A percentile compares a stretch with the other conserved stretches of the same genome.
Conservation (phyloP, 2,329 filamentous ascomycete species). For the Mycosphaerelloides madeirae region DNA sequence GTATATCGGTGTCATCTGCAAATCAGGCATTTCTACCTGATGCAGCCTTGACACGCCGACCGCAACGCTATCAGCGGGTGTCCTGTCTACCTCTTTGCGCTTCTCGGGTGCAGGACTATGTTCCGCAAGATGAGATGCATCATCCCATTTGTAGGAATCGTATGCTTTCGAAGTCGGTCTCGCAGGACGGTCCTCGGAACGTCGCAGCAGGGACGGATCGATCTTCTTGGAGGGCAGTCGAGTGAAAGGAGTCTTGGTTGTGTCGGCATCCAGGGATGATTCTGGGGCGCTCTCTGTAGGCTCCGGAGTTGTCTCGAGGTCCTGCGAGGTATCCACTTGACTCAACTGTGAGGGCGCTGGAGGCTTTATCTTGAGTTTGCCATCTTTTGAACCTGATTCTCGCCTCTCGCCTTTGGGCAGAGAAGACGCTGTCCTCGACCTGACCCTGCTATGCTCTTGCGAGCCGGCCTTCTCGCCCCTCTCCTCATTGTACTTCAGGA, state of each 20-base stretch:
- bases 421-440: slow-evolving; percentile 15
- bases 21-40: slow-evolving; percentile 72
- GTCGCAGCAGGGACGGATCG: slow-evolving; percentile 16
- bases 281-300: slow-evolving; percentile 11
- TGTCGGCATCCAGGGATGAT: slow-evolving; percentile 20
- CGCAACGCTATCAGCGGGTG: slow-evolving; percentile 58
- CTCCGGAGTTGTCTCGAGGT: slow-evolving; percentile 10
- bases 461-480: slow-evolving; percentile 27
- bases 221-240: slow-evolving; percentile 44
- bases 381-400: slow-evolving; percentile 14
- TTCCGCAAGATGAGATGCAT: slow-evolving; percentile 32
- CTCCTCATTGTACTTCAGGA: slow-evolving; percentile 32
- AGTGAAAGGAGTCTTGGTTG: slow-evolving; percentile 49
- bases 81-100: slow-evolving; percentile 27
- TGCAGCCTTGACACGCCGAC: slow-evolving; percentile 90
- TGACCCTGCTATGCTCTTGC: slow-evolving; percentile 18
- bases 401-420: slow-evolving; percentile 13
- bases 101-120: slow-evolving; percentile 24
- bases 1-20: slow-evolving; percentile 91
- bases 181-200: slow-evolving; percentile 22
- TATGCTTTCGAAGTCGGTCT: slow-evolving; percentile 28
- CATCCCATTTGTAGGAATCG: slow-evolving; percentile 49
- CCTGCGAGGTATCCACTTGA: slow-evolving; percentile 19
- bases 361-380: slow-evolving; percentile 7
- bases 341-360: slow-evolving; percentile 22